Evolutionary conservation across 495 filamentous ascomycete species (phyloP), one percentile per base, ranked within the genome.

Genomic region (Podospora pseudocomata): DNA sequence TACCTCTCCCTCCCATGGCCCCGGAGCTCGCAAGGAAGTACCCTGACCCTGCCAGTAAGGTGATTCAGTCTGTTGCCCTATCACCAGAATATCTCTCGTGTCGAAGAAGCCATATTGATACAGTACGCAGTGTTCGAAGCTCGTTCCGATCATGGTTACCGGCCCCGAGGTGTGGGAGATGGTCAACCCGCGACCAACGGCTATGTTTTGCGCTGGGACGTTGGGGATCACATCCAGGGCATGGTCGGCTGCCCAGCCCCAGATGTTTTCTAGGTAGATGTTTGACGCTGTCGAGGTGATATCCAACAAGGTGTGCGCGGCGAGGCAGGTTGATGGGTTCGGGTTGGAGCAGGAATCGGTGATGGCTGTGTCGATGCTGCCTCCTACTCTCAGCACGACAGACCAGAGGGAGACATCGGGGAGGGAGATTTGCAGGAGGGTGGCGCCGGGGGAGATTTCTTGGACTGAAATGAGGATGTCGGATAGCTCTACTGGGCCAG

Each of bases 41-140:
- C 70, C 68, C 11, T 49, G 26, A 49, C 85, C 80, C 78, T 92
- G 90, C 79, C 86, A 91, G 78, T 94, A 93, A 5, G 90, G 88
- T 0, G 86, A 87, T 73, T 94, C 91, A 13, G 89, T 86, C 73
- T 93, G 91, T 63, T 91, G 87, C 55, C 87, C 76, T 3, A 83
- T 87, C 72, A 88, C 84, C 77, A 87, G 91, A 62, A 91, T 80
- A 71, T 90, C 86, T 67, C 83, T 72, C 2, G 89, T 88, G 58
- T 83, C 83, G 64, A 81, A 73, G 60, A 92, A 75, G 65, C 90
- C 81, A 74, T 91, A 92, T 77, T 92, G 90, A 81, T 93, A 94
- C 20, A 92, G 77, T 70, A 87, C 85, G 76, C 84, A 83, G 78
- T 92, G 90, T 79, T 92, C 90, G 44, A 87, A 88, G 4, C 87